These are phyloP conservation scores for Ophiocordyceps camponoti-leonardi DNA, from an alignment of 2,329 filamentous ascomycete genomes.

Conservation along the genomic window DNA sequence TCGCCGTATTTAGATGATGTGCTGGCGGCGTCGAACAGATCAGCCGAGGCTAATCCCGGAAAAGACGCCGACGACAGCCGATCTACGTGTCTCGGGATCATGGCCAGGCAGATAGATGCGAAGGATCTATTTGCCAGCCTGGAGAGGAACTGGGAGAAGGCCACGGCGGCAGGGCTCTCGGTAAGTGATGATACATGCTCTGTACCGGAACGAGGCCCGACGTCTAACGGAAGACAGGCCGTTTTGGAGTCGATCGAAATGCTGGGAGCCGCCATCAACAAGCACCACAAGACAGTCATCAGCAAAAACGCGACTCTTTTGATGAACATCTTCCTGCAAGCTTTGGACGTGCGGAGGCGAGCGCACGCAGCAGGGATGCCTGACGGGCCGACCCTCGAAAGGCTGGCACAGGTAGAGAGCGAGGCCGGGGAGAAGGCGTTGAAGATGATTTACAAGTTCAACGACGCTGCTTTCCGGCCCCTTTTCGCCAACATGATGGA, in stretches of 20 bases:
- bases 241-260: constrained; percentile 52
- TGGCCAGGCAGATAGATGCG: constrained; percentile 62
- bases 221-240: constrained; percentile 30
- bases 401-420: constrained; percentile 43
- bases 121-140: constrained; percentile 61
- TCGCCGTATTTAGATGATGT: constrained; percentile 59
- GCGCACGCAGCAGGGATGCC: constrained; percentile 29
- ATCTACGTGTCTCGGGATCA: constrained; percentile 49
- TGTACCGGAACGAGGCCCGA: neutral
- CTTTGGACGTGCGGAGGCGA: constrained; percentile 48
- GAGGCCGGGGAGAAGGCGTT: constrained; percentile 54
- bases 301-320: constrained; percentile 55
- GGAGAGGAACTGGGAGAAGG: constrained; percentile 52
- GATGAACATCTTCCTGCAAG: constrained; percentile 43
- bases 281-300: constrained; percentile 62
- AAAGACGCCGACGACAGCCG: constrained; percentile 48
- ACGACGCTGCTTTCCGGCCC: constrained; percentile 82
- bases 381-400: constrained; percentile 22
- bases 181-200: constrained; percentile 24
- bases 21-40: constrained; percentile 54
- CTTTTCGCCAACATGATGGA: constrained; percentile 78
- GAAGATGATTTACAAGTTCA: constrained; percentile 91
- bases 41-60: constrained; percentile 44
- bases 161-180: constrained; percentile 41
- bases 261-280: constrained; percentile 54